Base-by-base conservation (phyloP, 2,329 filamentous ascomycete genomes). In the Knoxdaviesia proteae region DNA sequence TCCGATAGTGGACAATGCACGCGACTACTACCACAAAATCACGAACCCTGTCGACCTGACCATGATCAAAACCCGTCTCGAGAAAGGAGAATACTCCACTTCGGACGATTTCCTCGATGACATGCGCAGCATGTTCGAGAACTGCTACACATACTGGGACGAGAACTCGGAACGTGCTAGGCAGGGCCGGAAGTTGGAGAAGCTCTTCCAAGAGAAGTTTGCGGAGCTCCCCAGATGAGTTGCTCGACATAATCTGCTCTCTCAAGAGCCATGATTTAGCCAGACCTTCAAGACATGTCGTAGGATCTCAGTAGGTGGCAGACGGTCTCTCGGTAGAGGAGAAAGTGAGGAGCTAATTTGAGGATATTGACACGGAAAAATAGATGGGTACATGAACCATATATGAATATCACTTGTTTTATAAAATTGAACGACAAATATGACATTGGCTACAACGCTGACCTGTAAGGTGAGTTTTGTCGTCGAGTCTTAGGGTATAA, bases 81-180 rank as follows among this genome's bases (percentile, higher is more conserved):
- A 75, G 43, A 52, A 55, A 9, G 56, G 54, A 20, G 63, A 67
- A 49, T 78, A 78, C 52, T 51, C 45, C 3, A 61, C 56, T 41
- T 64, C 71, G 6, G 61, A 65, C 4, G 68, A 74, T 42, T 77
- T 77, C 48, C 53, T 65, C 35, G 56, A 54, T 3, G 74, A 78
- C 54, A 64, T 77, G 51, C 65, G 69, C 6, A 69, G 73, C 51
- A 77, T 78, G 34, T 77, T 77, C 45, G 56, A 64, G 31, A 78
- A 77, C 53, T 77, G 71, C 54, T 76, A 71, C 54, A 67, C 64
- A n/a, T 78, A 77, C 55, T 77, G 73, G 69, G 67, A 60, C 40
- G 62, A 64, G 47, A 61, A 61, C 31, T 67, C 72, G 41, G 20
- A 20, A 20, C 20, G 20, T 20, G 20, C 20, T 20, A 20, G 20